These are phyloP conservation scores for Sporothrix pallida DNA, from an alignment of 2,329 filamentous ascomycete species.

Conservation along the genomic window DNA sequence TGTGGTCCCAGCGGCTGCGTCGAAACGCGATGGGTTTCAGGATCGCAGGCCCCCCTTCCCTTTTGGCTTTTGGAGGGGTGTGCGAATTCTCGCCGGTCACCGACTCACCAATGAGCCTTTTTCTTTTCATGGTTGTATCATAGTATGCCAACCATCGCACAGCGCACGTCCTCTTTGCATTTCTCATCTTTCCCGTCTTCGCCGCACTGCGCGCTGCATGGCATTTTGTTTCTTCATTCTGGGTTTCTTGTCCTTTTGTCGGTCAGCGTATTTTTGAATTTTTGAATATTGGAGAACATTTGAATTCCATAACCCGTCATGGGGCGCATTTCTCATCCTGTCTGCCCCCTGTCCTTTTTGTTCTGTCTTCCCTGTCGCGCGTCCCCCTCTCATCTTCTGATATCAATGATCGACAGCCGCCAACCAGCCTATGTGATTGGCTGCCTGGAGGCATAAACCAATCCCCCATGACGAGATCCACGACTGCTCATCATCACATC, in stretches of 20 bases:
- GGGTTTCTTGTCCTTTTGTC: not conserved
- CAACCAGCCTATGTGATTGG: not conserved
- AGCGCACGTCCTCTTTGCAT: not conserved
- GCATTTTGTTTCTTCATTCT: slow-evolving; percentile 8
- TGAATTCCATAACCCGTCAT: slow-evolving; percentile 4
- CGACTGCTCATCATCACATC: slow-evolving; percentile 25
- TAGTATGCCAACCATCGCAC: not conserved
- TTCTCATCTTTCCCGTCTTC: not conserved
- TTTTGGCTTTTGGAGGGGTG: not conserved
- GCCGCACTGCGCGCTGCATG: not conserved
- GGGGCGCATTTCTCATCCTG: slow-evolving; percentile 15
- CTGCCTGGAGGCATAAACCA: slow-evolving; percentile 7
- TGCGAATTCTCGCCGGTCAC: not conserved
- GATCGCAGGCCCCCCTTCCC: slow-evolving; percentile 1
- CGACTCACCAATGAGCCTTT: not conserved
- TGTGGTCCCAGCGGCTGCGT: slow-evolving; percentile 27
- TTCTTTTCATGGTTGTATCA: not conserved
- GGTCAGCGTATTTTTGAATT: not conserved
- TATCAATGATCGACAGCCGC: slow-evolving; percentile 16
- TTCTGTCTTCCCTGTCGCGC: not conserved
- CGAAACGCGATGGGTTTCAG: slow-evolving; percentile 35
- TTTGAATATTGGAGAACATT: not conserved
- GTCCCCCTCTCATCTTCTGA: slow-evolving; percentile 10
- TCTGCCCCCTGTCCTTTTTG: not conserved
- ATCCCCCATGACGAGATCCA: not conserved